Conservation (phyloP, 1,284 basidiomycete species). For the Fomitopsis betulina region DNA sequence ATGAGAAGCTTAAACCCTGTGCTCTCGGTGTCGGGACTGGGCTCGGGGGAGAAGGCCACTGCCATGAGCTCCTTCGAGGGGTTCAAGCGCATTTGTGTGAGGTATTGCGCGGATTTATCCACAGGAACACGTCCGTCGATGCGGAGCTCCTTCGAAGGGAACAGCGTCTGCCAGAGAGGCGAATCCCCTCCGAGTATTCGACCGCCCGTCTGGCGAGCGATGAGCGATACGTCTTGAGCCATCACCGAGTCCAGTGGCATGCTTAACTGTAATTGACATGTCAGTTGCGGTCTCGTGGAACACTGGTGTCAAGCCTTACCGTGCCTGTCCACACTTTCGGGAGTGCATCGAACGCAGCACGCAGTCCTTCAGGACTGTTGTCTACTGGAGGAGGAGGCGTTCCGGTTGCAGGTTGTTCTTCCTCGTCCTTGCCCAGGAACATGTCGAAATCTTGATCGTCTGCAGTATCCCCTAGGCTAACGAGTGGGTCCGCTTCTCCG, state of each 20-base stretch:
- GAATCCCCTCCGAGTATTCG: slow-evolving; percentile 49
- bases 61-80: slow-evolving; percentile 76
- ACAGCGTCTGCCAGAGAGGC: slow-evolving; percentile 64
- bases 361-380: slow-evolving; percentile 19
- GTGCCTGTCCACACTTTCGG: slow-evolving; percentile 69
- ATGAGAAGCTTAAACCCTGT: slow-evolving; percentile 56
- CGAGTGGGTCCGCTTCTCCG: slow-evolving; percentile 36
- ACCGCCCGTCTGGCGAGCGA: slow-evolving; percentile 71
- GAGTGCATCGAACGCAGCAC: slow-evolving; percentile 45
- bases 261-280: slow-evolving; percentile 43
- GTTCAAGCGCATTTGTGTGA: slow-evolving; percentile 73
- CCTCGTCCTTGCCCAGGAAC: slow-evolving; percentile 63
- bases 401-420: slow-evolving; percentile 23
- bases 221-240: slow-evolving; percentile 59
- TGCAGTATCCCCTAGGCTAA: slow-evolving; percentile 40
- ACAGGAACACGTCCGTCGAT: slow-evolving; percentile 82
- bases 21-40: slow-evolving; percentile 35
- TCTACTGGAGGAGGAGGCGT: slow-evolving; percentile 27
- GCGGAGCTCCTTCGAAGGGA: slow-evolving; percentile 59
- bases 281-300: neutral
- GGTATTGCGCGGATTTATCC: slow-evolving; percentile 67
- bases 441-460: slow-evolving; percentile 80
- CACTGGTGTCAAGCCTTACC: slow-evolving; percentile 33
- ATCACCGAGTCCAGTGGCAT: slow-evolving; percentile 74
- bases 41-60: slow-evolving; percentile 60